Percentiles rank a stretch among this genome's conserved stretches.
Evolutionary conservation across 2,329 filamentous ascomycete genomes (phyloP).

Genomic region (Beauveria bassiana): DNA sequence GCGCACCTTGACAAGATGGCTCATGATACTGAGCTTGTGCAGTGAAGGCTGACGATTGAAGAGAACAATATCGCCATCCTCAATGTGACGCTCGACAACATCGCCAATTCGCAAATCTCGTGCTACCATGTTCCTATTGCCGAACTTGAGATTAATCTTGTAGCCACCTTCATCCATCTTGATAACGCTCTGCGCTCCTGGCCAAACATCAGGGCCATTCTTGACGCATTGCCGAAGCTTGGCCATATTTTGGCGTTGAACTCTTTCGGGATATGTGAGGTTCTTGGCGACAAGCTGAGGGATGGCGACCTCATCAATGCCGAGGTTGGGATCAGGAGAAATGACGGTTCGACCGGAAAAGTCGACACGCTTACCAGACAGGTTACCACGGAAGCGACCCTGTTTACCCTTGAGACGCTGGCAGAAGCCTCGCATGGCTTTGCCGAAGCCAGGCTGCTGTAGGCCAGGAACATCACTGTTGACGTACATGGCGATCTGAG

Average conservation of each 20-base stretch:
- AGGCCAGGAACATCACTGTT: conserved; percentile 93
- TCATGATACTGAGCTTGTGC: conserved; percentile 98
- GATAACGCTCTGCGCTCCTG: conserved; percentile 76
- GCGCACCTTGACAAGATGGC: conserved; percentile 85
- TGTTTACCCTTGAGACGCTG: conserved; percentile 96
- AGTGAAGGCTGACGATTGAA: conserved; percentile 98
- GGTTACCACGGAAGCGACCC: conserved; percentile 90
- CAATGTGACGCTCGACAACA: conserved; percentile 85
- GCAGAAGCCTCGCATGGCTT: conserved; percentile 86
- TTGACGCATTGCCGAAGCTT: conserved; percentile 68
- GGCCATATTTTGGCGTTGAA: conserved; percentile 75
- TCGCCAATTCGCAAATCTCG: conserved; percentile 73
- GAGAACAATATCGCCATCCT: conserved; percentile 90
- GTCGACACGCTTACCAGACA: conserved; percentile 97
- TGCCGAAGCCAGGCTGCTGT: conserved; percentile 80
- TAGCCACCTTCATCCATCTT: conserved; percentile 61
- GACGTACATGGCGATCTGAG: conserved; percentile 95
- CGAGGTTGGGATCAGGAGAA: conserved; percentile 89
- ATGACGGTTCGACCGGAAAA: conserved; percentile 98
- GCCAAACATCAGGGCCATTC: conserved; percentile 72
- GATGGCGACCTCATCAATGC: conserved; percentile 89
- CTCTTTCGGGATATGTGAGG: conserved; percentile 87
- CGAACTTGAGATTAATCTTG: conserved; percentile 70
- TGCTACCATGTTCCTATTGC: conserved; percentile 62
- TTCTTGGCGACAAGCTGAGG: conserved; percentile 91